Percentiles rank a stretch among this genome's conserved stretches.
These are phyloP conservation scores for Hypoxylon sp. DNA, from an alignment of 2,329 filamentous ascomycete species.

Conservation along the genomic window DNA sequence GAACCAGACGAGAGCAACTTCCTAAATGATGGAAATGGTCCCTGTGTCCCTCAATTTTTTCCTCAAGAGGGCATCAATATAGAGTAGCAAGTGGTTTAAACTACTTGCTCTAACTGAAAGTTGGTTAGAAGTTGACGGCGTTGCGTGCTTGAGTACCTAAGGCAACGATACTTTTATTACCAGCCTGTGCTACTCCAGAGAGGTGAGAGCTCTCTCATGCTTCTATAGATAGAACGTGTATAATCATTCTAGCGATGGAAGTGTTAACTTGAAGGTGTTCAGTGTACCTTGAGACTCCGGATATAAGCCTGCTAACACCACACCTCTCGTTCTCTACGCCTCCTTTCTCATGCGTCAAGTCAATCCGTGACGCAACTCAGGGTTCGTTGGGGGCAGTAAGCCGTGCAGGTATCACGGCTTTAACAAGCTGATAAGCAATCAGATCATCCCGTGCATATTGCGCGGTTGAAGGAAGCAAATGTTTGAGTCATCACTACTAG, in stretches of 20 bases:
- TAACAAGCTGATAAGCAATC: constrained; percentile 1
- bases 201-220: not conserved
- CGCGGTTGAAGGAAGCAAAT: constrained; percentile 14
- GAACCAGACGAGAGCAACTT: too few relatives aligned
- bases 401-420: not conserved
- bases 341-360: constrained; percentile 10
- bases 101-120: too few relatives aligned
- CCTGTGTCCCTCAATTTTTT: too few relatives aligned
- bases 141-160: too few relatives aligned
- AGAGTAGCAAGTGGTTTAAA: too few relatives aligned
- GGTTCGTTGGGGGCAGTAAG: constrained; percentile 1
- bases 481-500: constrained; percentile 3
- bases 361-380: not conserved
- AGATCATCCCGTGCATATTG: constrained; percentile 7
- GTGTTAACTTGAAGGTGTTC: not conserved
- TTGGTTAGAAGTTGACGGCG: too few relatives aligned
- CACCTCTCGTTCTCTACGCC: constrained; percentile 13
- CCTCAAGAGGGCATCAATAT: too few relatives aligned
- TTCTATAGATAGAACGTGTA: not conserved
- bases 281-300: not conserved
- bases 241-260: not conserved
- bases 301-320: constrained; percentile 15
- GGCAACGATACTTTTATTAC: not conserved
- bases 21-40: too few relatives aligned
- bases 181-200: not conserved